Evolutionary conservation across 495 filamentous ascomycete genomes (phyloP), one percentile per base, ranked within the genome.

Genomic region (Lindgomyces ingoldianus): DNA sequence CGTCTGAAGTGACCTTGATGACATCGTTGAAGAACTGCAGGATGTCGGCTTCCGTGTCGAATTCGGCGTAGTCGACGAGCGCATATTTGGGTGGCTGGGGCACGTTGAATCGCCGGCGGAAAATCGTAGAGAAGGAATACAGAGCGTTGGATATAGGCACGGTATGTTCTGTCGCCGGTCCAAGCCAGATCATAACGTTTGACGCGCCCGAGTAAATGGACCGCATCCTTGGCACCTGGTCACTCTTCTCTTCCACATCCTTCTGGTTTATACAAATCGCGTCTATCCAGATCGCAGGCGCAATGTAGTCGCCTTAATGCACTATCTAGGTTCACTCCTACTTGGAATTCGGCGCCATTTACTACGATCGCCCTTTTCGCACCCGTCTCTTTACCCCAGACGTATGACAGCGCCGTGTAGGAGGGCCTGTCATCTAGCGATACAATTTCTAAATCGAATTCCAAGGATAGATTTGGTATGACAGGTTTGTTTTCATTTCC

Each of bases 401-500:
- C 45, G 18, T 47, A 47, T 4, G 45, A 47, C 45, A 47, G 21
- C 16, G 45, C n/a, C n/a, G 45, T 47, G 21, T 47, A 47, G 4
- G 45, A 47, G 21, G 45, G 45, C 45, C 18, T 47, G 45, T 47
- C 45, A 18, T 47, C 45, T n/a, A 47, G n/a, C 4, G 45, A 47
- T 18, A 47, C 45, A n/a, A n/a, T 47, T 4, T 8, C 8, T n/a
- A 47, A n/a, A 4, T 47, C 45, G 21, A 47, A 47, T 24, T 8
- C 6, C 6, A 47, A n/a, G 8, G 45, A 47, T n/a, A 47, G 45
- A n/a, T 47, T n/a, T 8, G 45, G 45, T 6, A 39, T 14, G 33
- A n/a, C n/a, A n/a, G n/a, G n/a, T n/a, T n/a, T n/a, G n/a, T n/a
- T n/a, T n/a, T n/a, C n/a, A n/a, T n/a, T n/a, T n/a, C n/a, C n/a